Evolutionary conservation across 305 asterid species (phyloP).

Genomic region (Fraxinus greggii): DNA sequence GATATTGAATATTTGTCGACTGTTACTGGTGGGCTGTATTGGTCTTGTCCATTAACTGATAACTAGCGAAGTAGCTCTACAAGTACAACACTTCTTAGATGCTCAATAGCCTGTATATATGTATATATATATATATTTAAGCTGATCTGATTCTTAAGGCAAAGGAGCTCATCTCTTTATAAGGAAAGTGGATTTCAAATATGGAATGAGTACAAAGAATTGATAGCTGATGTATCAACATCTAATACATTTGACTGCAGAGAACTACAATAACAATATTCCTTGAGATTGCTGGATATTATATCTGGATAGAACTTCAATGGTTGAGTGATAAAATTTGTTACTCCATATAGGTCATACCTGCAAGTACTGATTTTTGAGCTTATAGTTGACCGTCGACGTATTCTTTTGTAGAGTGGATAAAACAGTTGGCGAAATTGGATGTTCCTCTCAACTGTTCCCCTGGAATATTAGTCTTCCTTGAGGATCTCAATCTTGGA

Average conservation of each 20-base stretch:
- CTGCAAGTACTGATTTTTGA: background rate
- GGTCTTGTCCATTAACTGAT: background rate
- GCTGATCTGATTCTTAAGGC: background rate
- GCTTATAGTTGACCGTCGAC: background rate
- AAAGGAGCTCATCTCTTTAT: background rate
- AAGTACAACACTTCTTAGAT: background rate
- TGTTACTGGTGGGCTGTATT: background rate
- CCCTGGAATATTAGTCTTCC: background rate
- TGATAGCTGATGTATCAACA: background rate
- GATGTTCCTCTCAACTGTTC: background rate
- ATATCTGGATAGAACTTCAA: background rate
- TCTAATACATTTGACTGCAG: background rate
- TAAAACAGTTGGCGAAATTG: background rate
- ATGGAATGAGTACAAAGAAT: background rate
- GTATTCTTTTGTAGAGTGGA: background rate
- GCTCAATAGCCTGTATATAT: background rate
- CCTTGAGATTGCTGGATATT: background rate
- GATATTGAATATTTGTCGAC: background rate
- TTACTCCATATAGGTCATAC: background rate
- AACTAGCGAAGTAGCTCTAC: background rate
- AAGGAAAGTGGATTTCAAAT: background rate
- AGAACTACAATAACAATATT: background rate
- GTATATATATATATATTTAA: background rate
- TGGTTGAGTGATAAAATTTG: background rate
- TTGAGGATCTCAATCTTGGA: background rate